A percentile compares a stretch with the other conserved stretches of the same genome.
These are phyloP conservation scores for Acmispon strigosus DNA, from an alignment of 306 rosid species.

Conservation along the genomic window DNA sequence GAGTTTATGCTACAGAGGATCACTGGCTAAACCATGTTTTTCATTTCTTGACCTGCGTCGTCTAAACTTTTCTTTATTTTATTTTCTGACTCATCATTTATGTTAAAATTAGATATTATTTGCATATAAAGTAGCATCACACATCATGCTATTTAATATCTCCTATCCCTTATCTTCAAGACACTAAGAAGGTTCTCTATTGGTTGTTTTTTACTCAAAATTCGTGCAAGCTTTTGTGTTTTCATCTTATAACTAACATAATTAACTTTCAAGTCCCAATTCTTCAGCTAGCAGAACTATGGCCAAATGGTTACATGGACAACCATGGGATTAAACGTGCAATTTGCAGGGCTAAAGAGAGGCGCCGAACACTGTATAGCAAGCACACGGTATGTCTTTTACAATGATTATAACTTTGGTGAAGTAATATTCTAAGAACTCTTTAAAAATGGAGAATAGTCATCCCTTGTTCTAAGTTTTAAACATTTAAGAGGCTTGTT, in stretches of 20 bases:
- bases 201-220: background rate
- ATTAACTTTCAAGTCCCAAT: background rate
- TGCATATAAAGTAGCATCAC: slow-evolving; percentile 4
- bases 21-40: background rate
- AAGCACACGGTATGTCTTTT: slow-evolving; percentile 52
- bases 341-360: slow-evolving; percentile 78
- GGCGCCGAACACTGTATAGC: slow-evolving; percentile 51
- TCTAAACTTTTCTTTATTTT: background rate
- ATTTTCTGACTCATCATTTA: background rate
- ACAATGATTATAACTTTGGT: background rate
- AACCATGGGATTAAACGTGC: slow-evolving; percentile 91
- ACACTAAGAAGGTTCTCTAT: background rate
- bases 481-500: background rate
- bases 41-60: background rate
- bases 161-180: background rate
- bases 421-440: background rate
- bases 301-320: slow-evolving; percentile 95
- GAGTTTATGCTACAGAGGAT: background rate
- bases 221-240: background rate
- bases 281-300: slow-evolving; percentile 80
- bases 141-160: background rate
- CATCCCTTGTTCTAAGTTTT: background rate
- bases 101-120: background rate
- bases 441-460: background rate
- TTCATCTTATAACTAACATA: background rate